Evolutionary conservation across 176 grass and related monocot genomes (phyloP), one percentile per base, ranked within the genome.

Genomic region (Metroxylon sagu): DNA sequence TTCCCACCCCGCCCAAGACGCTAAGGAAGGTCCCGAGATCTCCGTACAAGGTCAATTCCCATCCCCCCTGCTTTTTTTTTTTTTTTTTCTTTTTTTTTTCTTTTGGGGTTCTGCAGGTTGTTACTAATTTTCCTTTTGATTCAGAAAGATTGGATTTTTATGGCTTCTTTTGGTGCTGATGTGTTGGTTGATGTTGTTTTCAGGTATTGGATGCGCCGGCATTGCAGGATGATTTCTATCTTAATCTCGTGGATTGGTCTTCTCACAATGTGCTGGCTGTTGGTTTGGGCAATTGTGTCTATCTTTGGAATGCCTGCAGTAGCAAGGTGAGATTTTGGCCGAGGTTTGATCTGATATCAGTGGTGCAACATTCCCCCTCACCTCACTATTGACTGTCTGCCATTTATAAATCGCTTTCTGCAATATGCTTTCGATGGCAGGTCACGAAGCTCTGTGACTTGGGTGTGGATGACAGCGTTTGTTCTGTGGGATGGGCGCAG

Each of bases 161-260:
- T 19, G 53, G 25, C 18, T 43, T 43, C 35, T 14, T 39, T 43
- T 12, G 35, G 35, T 14, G 35, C 8, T 43, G 35, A 43, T 43
- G 8, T 43, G 8, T 43, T 43, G 35, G 35, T 52, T 53, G 4
- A 54, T 27, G 19, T 27, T 64, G 17, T 26, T 79, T 84, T 61
- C 59, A 99, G 94, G 94, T 93, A 60, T 53, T 99, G 18, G 94
- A 99, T 72, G 94, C 94, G 3, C 94, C 94, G 5, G 94, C 94
- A 31, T 84, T 99, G 70, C 94, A 93, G 75, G 94, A 99, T 21
- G 94, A 99, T 74, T 99, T 99, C 87, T 99, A 99, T 77, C 74
- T 99, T n/a, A 99, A 99, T 65, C 94, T 99, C 8, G 88, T 99
- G 10, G 94, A 99, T 77, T 99, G 88, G 88, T 99, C 94, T 0